Evolutionary conservation across 768 basidiomycete genomes (phyloP).

Genomic region (Kwoniella sp.): DNA sequence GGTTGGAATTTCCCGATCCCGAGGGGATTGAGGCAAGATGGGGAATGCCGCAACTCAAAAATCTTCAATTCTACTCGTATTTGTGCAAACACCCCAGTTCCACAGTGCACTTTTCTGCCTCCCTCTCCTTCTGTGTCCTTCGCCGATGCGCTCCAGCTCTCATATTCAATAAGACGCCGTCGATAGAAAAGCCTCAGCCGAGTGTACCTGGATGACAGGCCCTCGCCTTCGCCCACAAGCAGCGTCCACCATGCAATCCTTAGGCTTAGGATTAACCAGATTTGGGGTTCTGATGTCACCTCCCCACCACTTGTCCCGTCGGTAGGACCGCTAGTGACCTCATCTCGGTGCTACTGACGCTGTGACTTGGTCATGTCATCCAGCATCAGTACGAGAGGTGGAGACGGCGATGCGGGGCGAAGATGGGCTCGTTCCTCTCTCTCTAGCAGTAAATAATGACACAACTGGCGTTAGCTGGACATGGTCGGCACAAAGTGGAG

Average conservation of each 20-base stretch:
- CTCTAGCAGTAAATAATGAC: too few relatives aligned
- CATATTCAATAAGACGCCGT: neutral
- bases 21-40: too few relatives aligned
- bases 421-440: neutral
- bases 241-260: too few relatives aligned
- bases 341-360: neutral
- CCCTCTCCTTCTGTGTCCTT: neutral
- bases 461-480: neutral
- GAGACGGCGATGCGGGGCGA: neutral
- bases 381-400: neutral
- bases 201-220: neutral
- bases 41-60: neutral
- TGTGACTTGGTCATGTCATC: neutral
- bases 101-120: neutral
- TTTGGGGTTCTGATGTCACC: neutral
- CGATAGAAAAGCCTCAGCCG: neutral
- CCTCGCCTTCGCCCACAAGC: neutral
- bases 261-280: neutral
- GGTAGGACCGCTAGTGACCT: constrained; percentile 1
- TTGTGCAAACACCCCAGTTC: neutral
- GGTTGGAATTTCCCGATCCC: neutral
- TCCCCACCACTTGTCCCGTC: neutral
- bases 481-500: neutral
- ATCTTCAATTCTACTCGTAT: neutral
- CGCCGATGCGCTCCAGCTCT: neutral